Percentiles rank a stretch among this genome's conserved stretches.
phyloP scores from a whole-genome alignment of 768 basidiomycete species.

The Trametes punicea region DNA sequence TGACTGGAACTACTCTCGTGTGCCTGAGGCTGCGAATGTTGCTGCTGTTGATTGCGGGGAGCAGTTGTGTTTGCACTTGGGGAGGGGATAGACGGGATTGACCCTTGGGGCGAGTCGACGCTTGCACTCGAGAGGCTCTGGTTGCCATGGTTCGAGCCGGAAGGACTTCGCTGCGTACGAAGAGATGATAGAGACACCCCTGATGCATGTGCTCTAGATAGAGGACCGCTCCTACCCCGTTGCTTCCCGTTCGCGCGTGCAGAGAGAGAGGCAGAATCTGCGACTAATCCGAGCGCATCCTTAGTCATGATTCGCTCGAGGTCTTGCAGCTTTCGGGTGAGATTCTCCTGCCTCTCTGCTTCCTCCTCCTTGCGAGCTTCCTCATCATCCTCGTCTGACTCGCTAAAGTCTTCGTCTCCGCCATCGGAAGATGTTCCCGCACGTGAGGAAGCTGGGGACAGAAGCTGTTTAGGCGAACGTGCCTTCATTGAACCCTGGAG shows the following conservation, averaged over 20 bases:
- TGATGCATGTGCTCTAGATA: constrained; percentile 7
- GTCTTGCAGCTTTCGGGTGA: constrained; percentile 65
- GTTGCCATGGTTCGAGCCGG: constrained; percentile 51
- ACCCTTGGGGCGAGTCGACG: constrained; percentile 69
- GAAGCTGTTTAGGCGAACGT: constrained; percentile 35
- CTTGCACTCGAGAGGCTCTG: constrained; percentile 73
- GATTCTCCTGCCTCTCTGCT: constrained; percentile 63
- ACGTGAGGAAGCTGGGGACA: constrained; percentile 46
- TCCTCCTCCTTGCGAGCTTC: constrained; percentile 63
- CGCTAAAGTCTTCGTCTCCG: constrained; percentile 2
- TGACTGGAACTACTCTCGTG: constrained; percentile 10
- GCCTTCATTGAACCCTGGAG: constrained; percentile 50
- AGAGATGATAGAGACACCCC: constrained; percentile 16
- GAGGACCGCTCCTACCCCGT: constrained; percentile 17
- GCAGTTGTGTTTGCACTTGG: constrained; percentile 50
- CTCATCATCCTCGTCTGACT: constrained; percentile 51
- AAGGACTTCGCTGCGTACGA: constrained; percentile 36
- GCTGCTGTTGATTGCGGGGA: constrained; percentile 33
- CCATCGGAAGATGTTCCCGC: constrained; percentile 14
- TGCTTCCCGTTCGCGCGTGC: constrained; percentile 9
- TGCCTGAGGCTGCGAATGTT: not conserved
- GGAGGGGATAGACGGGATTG: constrained; percentile 80
- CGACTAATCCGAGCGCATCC: constrained; percentile 68
- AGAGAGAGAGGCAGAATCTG: constrained; percentile 23
- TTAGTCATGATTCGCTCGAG: constrained; percentile 71